Evolutionary conservation across 2,329 filamentous ascomycete species (phyloP), one percentile per base, ranked within the genome.

Genomic region (Parascedosporium putredinis): DNA sequence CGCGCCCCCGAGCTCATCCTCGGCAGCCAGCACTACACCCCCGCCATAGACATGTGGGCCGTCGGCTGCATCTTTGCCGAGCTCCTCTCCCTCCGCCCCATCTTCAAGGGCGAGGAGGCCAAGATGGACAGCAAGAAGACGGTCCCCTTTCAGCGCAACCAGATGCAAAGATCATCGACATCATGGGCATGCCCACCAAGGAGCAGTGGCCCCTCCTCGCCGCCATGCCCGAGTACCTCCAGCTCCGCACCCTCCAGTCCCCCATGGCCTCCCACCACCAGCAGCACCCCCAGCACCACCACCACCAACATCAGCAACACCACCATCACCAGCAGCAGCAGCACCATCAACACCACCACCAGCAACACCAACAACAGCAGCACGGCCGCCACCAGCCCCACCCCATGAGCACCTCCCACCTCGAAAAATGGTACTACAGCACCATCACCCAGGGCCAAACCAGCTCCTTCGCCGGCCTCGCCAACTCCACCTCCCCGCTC

Each of bases 51-150:
- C 64, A 82, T 97, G 66, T 98, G 93, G 93, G 93, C 93, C 2
- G 83, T 98, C 1, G 93, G 93, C 1, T 98, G 93, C 65, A 98
- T 98, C 60, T 97, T 98, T 61, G 93, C 93, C 2, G 93, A 98
- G 64, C 73, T 98, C 2, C 71, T 98, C 0, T 90, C 87, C 1
- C 70, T 98, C 3, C 78, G 91, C 1, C 93, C 93, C 0, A 97
- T 98, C 50, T 98, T 98, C 67, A 98, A 98, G 63, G 93, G 93
- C 0, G 93, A 98, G 62, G 93, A 98, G 67, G 93, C 93, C 14
- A 98, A 98, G 69, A 96, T 97, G 86, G 93, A 98, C 66, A 87
- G 80, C 58, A 98, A 98, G 67, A 97, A 97, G 69, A 93, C 87
- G 0, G 90, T 97, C 0, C 93, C 93, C 0, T 98, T 98, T 58